Conservation (phyloP, 495 filamentous ascomycete genomes). For the Aspergillus heteromorphus region DNA sequence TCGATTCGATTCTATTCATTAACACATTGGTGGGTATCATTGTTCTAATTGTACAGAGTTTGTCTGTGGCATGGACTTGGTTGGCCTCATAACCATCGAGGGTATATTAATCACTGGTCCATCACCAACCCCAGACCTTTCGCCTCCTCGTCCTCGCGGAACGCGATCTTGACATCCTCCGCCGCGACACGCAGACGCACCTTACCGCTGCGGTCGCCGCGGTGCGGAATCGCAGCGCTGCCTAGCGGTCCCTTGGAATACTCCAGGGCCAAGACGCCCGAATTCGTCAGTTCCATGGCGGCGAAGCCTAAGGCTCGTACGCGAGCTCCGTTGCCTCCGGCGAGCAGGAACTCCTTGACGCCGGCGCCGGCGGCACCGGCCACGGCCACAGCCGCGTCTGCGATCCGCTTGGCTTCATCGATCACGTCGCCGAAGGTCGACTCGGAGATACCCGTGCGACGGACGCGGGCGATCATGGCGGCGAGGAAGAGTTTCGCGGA, state of each 20-base stretch:
- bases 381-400: constrained; percentile 46
- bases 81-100: no score
- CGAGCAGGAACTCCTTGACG: constrained; percentile 40
- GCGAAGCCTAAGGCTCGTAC: constrained; percentile 65
- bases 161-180: constrained; percentile 82
- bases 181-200: constrained; percentile 79
- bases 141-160: constrained; percentile 83
- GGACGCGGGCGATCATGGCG: constrained; percentile 69
- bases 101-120: constrained; percentile 23
- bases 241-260: constrained; percentile 31
- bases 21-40: constrained; percentile 28
- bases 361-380: constrained; percentile 35
- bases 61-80: no score
- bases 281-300: constrained; percentile 75
- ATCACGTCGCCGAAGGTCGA: constrained; percentile 85
- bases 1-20: background rate
- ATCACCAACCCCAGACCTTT: constrained; percentile 58
- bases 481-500: constrained; percentile 79
- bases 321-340: constrained; percentile 44
- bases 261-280: constrained; percentile 82
- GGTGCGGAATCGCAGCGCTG: constrained; percentile 40
- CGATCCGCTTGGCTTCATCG: constrained; percentile 79
- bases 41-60: constrained; percentile 1
- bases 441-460: constrained; percentile 79
- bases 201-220: constrained; percentile 79